Evolutionary conservation across 352 stramenopile genomes (phyloP).

Genomic region (Peronospora belbahrii): DNA sequence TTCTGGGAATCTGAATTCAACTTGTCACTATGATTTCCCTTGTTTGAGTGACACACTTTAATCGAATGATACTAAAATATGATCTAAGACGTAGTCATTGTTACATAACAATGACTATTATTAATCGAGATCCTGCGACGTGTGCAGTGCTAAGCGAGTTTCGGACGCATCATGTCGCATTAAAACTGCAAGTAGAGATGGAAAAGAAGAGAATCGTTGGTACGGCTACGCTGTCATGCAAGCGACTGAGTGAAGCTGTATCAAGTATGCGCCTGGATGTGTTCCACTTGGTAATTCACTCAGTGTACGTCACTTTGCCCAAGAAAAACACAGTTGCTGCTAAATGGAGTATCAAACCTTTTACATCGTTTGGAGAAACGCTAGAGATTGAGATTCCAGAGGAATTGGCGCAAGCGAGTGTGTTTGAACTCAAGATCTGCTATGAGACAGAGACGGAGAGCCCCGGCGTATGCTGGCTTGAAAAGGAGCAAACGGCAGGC

Average conservation of each 20-base stretch:
- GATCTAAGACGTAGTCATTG: too few relatives aligned
- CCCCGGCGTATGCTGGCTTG: slow-evolving; percentile 73
- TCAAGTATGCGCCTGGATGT: slow-evolving; percentile 41
- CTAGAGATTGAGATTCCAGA: slow-evolving; percentile 45
- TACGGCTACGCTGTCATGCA: slow-evolving; percentile 33
- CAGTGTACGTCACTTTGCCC: slow-evolving; percentile 25
- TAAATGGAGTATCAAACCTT: slow-evolving; percentile 43
- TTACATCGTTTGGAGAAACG: slow-evolving; percentile 55
- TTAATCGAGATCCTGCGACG: slow-evolving; percentile 45
- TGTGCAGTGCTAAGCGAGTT: slow-evolving; percentile 46
- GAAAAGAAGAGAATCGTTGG: slow-evolving; percentile 15
- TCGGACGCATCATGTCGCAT: slow-evolving; percentile 39
- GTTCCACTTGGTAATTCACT: slow-evolving; percentile 49
- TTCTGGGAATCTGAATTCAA: not conserved
- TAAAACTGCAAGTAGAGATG: slow-evolving; percentile 50
- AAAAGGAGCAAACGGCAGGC: slow-evolving; percentile 76
- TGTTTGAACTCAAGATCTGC: slow-evolving; percentile 34
- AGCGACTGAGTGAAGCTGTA: slow-evolving; percentile 9
- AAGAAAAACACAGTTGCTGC: slow-evolving; percentile 12
- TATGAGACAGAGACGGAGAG: slow-evolving; percentile 64
- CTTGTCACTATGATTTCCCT: not conserved
- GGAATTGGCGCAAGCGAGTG: slow-evolving; percentile 4
- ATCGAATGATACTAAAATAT: too few relatives aligned
- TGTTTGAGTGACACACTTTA: not conserved
- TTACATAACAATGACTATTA: not conserved